Base-by-base conservation (phyloP, 768 basidiomycete genomes). In the Rhodotorula diobovata region DNA sequence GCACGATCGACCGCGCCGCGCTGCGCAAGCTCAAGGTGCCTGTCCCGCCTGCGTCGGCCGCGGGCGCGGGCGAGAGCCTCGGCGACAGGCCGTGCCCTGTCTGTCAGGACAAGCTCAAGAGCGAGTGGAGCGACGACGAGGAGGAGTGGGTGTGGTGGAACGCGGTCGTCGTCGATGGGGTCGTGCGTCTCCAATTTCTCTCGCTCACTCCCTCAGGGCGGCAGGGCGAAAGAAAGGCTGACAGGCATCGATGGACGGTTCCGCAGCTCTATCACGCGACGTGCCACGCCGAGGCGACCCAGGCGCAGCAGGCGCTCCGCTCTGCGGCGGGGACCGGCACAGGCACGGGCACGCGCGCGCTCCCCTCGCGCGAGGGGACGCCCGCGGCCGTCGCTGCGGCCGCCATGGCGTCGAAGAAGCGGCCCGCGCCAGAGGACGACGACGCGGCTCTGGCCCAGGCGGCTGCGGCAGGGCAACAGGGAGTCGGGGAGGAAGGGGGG, bases 141-240 rank as follows among this genome's bases (percentile, higher is more conserved):
- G 95, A 97, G 82, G 95, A 96, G 71, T 98, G 94, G 94, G 89
- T 96, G 21, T 99, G 93, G 93, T 87, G 85, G 79, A 95, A 99
- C 78, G 92, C 94, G 0, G 84, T 91, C 30, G 86, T 84, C 80
- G 88, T 88, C 71, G 91, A 95, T 74, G 90, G 89, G 15, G 51
- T n/a, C 34, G 73, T 75, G 54, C n/a, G 70, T 63, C n/a, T 14
- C n/a, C 20, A 28, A 39, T 21, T 25, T 10, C 21, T 16, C 34
- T 32, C 21, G 16, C 32, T 54, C 35, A 25, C 12, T 12, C 15
- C 4, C 41, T 34, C 7, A 3, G 11, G 41, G 37, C 14, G 28
- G 0, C 23, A 25, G n/a, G n/a, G n/a, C n/a, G n/a, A n/a, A n/a
- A n/a, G n/a, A n/a, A n/a, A n/a, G n/a, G n/a, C n/a, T n/a, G n/a